Percentiles rank a stretch among this genome's conserved stretches.
These are phyloP conservation scores for Penicillium sp. DNA, from an alignment of 2,329 filamentous ascomycete species.

Conservation along the genomic window DNA sequence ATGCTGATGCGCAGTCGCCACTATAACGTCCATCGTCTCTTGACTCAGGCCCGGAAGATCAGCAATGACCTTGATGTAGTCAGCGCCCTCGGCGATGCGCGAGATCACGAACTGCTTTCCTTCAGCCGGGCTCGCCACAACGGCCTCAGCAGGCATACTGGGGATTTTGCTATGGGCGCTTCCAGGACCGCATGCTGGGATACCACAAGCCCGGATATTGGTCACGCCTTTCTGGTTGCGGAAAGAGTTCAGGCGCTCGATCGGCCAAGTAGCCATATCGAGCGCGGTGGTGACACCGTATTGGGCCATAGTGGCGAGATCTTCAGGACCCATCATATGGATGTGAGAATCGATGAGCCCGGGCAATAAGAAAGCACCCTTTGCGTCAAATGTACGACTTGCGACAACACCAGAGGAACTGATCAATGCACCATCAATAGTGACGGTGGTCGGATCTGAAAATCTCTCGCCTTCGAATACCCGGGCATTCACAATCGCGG, in stretches of 20 bases:
- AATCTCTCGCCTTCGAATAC: conserved; percentile 4
- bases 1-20: no score
- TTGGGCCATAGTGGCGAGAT: no score
- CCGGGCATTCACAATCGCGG: conserved; percentile 1
- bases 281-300: no score
- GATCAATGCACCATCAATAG: conserved; percentile 1
- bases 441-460: neutral
- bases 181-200: neutral
- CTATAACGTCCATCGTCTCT: conserved; percentile 2
- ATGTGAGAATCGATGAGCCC: neutral
- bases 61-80: conserved; percentile 22
- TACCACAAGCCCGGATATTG: no score
- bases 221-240: no score
- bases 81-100: conserved; percentile 13
- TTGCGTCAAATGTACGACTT: neutral
- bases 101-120: neutral
- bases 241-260: no score
- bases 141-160: neutral
- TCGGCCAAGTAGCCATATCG: no score
- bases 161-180: conserved; percentile 9
- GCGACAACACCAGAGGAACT: neutral
- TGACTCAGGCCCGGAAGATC: conserved; percentile 19
- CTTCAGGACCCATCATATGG: no score
- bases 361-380: conserved; percentile 1
- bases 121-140: neutral